Evolutionary conservation across 1,284 basidiomycete species (phyloP).

Genomic region (Xanthoconium separans): DNA sequence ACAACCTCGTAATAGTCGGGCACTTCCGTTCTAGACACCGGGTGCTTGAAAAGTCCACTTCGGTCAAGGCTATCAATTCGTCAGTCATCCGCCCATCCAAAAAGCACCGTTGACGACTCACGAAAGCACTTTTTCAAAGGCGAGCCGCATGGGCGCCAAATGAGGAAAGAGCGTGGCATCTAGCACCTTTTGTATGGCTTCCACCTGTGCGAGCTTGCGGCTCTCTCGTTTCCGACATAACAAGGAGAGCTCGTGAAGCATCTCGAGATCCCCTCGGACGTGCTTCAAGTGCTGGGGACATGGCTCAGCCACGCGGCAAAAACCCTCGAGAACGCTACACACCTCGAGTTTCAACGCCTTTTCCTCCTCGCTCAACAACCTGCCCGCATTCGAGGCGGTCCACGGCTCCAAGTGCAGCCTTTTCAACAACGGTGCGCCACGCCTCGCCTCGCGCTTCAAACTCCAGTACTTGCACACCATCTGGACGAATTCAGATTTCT

Average conservation of each 20-base stretch:
- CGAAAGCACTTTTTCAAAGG: slow-evolving; percentile 72
- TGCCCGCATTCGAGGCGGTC: slow-evolving; percentile 74
- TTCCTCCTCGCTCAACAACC: slow-evolving; percentile 79
- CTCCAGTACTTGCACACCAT: slow-evolving; percentile 94
- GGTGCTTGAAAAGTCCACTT: slow-evolving; percentile 73
- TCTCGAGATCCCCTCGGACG: slow-evolving; percentile 79
- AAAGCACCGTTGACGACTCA: slow-evolving; percentile 37
- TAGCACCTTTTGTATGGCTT: slow-evolving; percentile 70
- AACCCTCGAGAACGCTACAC: slow-evolving; percentile 5
- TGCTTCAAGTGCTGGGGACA: slow-evolving; percentile 59
- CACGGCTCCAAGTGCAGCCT: slow-evolving; percentile 95
- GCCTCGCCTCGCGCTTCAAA: slow-evolving; percentile 87
- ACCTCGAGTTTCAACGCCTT: slow-evolving; percentile 85
- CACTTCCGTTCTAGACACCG: slow-evolving; percentile 77
- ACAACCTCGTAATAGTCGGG: slow-evolving; percentile 94
- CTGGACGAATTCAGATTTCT: slow-evolving; percentile 77
- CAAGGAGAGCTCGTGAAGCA: slow-evolving; percentile 70
- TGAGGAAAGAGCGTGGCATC: slow-evolving; percentile 68
- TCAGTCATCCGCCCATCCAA: background rate
- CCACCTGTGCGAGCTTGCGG: slow-evolving; percentile 75
- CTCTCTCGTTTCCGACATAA: slow-evolving; percentile 81
- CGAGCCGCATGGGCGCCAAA: slow-evolving; percentile 57
- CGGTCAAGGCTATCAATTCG: slow-evolving; percentile 63
- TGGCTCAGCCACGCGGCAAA: slow-evolving; percentile 11
- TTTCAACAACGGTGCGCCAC: slow-evolving; percentile 94